Evolutionary conservation across 2,329 filamentous ascomycete genomes (phyloP).

Genomic region (Botrytis cinerea): DNA sequence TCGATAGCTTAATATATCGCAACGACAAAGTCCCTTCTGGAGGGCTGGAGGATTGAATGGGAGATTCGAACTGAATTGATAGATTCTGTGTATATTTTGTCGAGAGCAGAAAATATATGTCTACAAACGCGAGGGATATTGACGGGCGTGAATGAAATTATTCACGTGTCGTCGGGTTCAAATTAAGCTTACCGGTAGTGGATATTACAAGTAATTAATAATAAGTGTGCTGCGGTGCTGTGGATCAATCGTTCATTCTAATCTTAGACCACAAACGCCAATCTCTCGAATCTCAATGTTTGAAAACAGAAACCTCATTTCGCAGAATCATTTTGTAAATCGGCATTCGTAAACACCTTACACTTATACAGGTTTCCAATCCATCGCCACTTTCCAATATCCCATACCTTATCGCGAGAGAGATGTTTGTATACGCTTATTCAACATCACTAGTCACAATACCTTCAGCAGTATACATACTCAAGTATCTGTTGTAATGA

Average conservation of each 20-base stretch:
- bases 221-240: background rate
- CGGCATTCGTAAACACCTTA: background rate
- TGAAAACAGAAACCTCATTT: conserved; percentile 14
- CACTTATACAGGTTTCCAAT: background rate
- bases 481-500: conserved; percentile 18
- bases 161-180: conserved; percentile 3
- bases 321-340: conserved; percentile 7
- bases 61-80: background rate
- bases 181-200: background rate
- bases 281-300: background rate
- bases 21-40: background rate
- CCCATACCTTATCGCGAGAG: background rate
- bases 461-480: background rate
- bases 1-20: background rate
- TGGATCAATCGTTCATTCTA: conserved; percentile 1
- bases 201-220: background rate
- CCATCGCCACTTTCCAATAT: background rate
- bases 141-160: background rate
- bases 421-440: background rate
- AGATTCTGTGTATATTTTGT: background rate
- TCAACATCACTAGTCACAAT: background rate
- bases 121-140: background rate
- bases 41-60: too few relatives aligned
- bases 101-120: background rate
- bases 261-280: background rate